phyloP scores from a whole-genome alignment of 2,329 filamentous ascomycete species.

The Spiromastix sp. region DNA sequence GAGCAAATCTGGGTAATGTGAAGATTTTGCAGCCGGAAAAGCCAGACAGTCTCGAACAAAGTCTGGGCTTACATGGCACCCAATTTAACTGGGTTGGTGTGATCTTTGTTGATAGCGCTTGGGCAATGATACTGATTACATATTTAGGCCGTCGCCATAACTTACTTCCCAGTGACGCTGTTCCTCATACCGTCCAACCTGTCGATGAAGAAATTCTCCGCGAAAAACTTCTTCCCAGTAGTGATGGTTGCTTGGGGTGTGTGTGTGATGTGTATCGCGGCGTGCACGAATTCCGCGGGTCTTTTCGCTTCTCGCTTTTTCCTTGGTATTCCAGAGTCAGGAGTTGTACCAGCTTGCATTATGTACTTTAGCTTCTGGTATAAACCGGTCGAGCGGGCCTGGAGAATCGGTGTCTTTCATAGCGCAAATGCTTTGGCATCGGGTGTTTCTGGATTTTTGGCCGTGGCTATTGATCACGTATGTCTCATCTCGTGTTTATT shows the following conservation, averaged over 20 bases:
- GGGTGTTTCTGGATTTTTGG: not conserved
- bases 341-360: not conserved
- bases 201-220: not conserved
- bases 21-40: not conserved
- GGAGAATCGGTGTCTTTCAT: not conserved
- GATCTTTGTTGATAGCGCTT: too few relatives aligned
- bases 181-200: not conserved
- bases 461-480: constrained; percentile 1
- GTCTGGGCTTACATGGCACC: not conserved
- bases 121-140: too few relatives aligned
- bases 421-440: constrained; percentile 1
- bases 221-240: not conserved
- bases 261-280: not conserved
- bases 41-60: not conserved
- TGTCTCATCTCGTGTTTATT: not conserved
- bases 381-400: not conserved
- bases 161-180: not conserved
- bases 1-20: not conserved
- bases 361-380: constrained; percentile 2
- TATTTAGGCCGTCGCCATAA: not conserved
- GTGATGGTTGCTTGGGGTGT: constrained; percentile 1
- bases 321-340: not conserved
- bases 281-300: not conserved
- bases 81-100: not conserved
- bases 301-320: not conserved